Evolutionary conservation across 768 basidiomycete species (phyloP).

Genomic region (Russula lepida): DNA sequence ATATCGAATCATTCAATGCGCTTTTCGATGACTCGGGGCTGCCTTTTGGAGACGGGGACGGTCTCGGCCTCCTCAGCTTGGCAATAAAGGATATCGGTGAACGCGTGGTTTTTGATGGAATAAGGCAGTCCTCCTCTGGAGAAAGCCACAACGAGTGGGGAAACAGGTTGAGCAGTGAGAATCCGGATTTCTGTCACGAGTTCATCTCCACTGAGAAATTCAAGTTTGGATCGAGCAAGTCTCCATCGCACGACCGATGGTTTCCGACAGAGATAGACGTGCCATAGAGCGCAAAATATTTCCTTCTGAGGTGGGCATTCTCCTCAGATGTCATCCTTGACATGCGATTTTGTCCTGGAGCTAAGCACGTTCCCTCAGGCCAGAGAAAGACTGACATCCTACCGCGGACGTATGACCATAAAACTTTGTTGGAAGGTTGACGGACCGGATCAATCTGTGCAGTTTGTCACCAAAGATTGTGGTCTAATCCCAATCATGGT

Average conservation of each 20-base stretch:
- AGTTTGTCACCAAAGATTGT: conserved; percentile 70
- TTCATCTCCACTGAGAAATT: conserved; percentile 13
- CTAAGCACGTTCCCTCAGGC: conserved; percentile 42
- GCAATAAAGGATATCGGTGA: conserved; percentile 79
- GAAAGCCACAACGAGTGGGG: conserved; percentile 57
- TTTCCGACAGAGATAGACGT: conserved; percentile 71
- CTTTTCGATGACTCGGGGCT: conserved; percentile 90
- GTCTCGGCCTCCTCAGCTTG: conserved; percentile 68
- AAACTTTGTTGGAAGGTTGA: conserved; percentile 80
- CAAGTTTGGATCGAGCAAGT: conserved; percentile 89
- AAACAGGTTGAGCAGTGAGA: conserved; percentile 78
- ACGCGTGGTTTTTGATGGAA: conserved; percentile 88
- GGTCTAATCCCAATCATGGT: conserved; percentile 96
- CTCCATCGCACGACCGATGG: conserved; percentile 75
- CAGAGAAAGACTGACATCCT: conserved; percentile 87
- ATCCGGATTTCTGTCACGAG: conserved; percentile 5
- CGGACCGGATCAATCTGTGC: conserved; percentile 52
- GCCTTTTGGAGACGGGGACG: conserved; percentile 63
- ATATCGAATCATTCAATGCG: conserved; percentile 94
- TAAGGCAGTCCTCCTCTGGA: conserved; percentile 43
- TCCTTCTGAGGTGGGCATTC: conserved; percentile 68
- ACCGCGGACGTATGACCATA: conserved; percentile 82
- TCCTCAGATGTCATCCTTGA: background rate
- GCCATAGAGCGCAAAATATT: conserved; percentile 72
- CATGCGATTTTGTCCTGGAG: background rate